These are phyloP conservation scores for Salpingoeca rosetta DNA, from an alignment of 78 protist species.

Conservation along the genomic window DNA sequence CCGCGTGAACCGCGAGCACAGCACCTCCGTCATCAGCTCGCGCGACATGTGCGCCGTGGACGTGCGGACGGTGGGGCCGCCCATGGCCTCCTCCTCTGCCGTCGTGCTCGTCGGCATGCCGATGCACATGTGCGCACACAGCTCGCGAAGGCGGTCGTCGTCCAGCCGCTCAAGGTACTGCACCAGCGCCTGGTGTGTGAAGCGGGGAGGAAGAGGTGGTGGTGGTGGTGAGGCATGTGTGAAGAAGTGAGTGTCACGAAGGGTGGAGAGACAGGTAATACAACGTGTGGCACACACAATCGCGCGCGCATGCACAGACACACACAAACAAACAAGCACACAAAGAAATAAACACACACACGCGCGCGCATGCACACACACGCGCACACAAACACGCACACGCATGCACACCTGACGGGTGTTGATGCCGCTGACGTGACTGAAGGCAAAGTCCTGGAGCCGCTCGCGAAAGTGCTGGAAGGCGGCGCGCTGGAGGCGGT, in stretches of 20 bases:
- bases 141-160: constrained; percentile 19
- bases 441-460: constrained; percentile 48
- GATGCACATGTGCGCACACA: neutral
- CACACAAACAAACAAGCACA: too few species aligned
- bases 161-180: constrained; percentile 10
- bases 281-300: too few species aligned
- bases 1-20: constrained; percentile 17
- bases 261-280: neutral
- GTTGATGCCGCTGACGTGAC: constrained; percentile 47
- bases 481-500: constrained; percentile 45
- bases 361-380: neutral
- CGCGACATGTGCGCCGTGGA: neutral
- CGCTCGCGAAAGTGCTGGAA: constrained; percentile 41
- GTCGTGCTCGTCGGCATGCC: neutral
- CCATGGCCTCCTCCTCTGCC: neutral
- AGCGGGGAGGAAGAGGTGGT: neutral
- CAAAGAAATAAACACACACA: too few species aligned
- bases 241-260: neutral
- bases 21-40: constrained; percentile 28
- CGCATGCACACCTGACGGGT: neutral
- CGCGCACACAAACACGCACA: too few species aligned
- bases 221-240: too few species aligned
- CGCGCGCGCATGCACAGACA: too few species aligned
- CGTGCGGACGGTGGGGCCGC: neutral
- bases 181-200: too few species aligned